Percentiles rank a stretch among this genome's conserved stretches.
Conservation (phyloP, 2,329 filamentous ascomycete genomes). For the Colletotrichum gigasporum region DNA sequence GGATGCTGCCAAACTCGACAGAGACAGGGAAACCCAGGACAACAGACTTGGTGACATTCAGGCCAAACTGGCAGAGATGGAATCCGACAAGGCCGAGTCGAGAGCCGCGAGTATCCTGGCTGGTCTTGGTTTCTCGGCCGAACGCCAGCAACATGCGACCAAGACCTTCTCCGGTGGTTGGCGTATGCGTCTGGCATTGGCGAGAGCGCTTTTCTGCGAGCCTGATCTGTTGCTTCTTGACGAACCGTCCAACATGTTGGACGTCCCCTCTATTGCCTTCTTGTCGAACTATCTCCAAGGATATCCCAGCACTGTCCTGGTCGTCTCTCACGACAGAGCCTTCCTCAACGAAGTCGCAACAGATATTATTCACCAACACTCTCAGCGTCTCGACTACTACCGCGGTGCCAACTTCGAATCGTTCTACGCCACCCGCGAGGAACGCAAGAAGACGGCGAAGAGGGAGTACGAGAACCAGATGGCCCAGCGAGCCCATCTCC, state of each 20-base stretch:
- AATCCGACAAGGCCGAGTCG: slow-evolving; percentile 97
- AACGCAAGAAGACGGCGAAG: slow-evolving; percentile 95
- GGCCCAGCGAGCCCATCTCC: slow-evolving; percentile 89
- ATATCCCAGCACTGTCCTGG: slow-evolving; percentile 94
- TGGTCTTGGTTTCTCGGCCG: slow-evolving; percentile 94
- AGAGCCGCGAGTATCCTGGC: slow-evolving; percentile 95
- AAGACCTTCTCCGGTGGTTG: slow-evolving; percentile 99
- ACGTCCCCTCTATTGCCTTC: slow-evolving; percentile 99
- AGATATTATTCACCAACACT: slow-evolving; percentile 98
- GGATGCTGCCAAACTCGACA: slow-evolving; percentile 86
- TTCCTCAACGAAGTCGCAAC: slow-evolving; percentile 99
- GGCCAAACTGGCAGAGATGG: slow-evolving; percentile 94
- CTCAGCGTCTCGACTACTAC: slow-evolving; percentile 97
- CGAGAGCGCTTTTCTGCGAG: slow-evolving; percentile 96
- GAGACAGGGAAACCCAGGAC: slow-evolving; percentile 89
- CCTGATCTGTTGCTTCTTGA: slow-evolving; percentile 95
- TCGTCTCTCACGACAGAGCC: slow-evolving; percentile 98
- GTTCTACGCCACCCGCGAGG: slow-evolving; percentile 97
- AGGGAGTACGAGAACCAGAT: slow-evolving; percentile 99
- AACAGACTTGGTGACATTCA: slow-evolving; percentile 92
- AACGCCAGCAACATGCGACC: slow-evolving; percentile 90
- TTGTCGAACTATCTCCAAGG: slow-evolving; percentile 92
- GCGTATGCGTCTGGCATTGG: slow-evolving; percentile 97
- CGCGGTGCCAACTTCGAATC: slow-evolving; percentile 96
- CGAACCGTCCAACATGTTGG: slow-evolving; percentile 99